These are phyloP conservation scores for Ichthyophthirius multifiliis DNA, from an alignment of 169 alveolate genomes.

Conservation along the genomic window DNA sequence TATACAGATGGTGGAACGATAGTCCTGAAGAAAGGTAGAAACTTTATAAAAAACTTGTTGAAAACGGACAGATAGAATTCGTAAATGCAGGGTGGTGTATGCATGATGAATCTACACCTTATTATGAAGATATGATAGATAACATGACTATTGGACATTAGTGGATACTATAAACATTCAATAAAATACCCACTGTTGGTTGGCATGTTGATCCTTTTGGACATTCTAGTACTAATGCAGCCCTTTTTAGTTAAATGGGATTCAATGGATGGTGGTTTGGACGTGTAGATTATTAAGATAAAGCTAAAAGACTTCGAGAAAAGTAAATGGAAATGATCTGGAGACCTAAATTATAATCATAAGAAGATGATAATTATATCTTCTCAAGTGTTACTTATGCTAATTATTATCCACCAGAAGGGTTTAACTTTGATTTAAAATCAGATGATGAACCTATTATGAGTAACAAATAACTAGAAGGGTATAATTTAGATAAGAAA, in stretches of 20 bases:
- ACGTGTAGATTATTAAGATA: slow-evolving; percentile 66
- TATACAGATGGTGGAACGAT: slow-evolving; percentile 78
- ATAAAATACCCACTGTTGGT: slow-evolving; percentile 69
- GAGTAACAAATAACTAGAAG: slow-evolving; percentile 36
- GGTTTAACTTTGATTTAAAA: slow-evolving; percentile 44
- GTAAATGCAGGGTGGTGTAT: slow-evolving; percentile 88
- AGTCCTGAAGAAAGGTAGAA: slow-evolving; percentile 44
- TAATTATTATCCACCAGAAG: slow-evolving; percentile 58
- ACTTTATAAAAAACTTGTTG: slow-evolving; percentile 50
- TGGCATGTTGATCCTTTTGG: slow-evolving; percentile 94
- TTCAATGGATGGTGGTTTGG: slow-evolving; percentile 62
- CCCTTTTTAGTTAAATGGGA: slow-evolving; percentile 66
- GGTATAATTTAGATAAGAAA: slow-evolving; percentile 44
- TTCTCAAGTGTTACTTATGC: slow-evolving; percentile 49
- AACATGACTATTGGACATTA: slow-evolving; percentile 67
- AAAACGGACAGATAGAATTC: slow-evolving; percentile 77
- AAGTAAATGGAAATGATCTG: slow-evolving; percentile 58
- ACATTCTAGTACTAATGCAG: slow-evolving; percentile 67
- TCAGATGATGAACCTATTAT: slow-evolving; percentile 50
- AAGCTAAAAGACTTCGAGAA: slow-evolving; percentile 44
- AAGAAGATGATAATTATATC: slow-evolving; percentile 19
- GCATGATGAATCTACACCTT: slow-evolving; percentile 88
- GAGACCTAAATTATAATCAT: neutral
- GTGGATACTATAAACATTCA: slow-evolving; percentile 54
- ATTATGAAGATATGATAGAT: slow-evolving; percentile 63